Evolutionary conservation across 495 filamentous ascomycete genomes (phyloP).

Genomic region (Hypoxylon cercidicola): DNA sequence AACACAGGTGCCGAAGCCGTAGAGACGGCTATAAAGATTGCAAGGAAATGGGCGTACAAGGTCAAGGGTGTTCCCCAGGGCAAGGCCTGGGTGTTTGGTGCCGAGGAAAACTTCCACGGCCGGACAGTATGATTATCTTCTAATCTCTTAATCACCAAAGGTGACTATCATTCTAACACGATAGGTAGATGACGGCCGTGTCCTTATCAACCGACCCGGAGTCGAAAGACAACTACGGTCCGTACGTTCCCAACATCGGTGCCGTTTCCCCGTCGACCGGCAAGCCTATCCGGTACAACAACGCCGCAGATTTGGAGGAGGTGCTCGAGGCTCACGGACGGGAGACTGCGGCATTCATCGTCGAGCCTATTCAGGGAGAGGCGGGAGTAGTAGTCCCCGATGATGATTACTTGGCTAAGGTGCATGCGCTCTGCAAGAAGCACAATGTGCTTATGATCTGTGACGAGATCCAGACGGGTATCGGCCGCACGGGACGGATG

Average conservation of each 20-base stretch:
- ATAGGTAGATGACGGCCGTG: slow-evolving; percentile 86
- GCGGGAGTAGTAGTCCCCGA: slow-evolving; percentile 96
- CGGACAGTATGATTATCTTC: slow-evolving; percentile 73
- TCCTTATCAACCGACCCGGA: slow-evolving; percentile 95
- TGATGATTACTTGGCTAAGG: slow-evolving; percentile 84
- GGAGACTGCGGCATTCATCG: slow-evolving; percentile 91
- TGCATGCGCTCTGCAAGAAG: slow-evolving; percentile 88
- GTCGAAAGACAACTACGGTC: slow-evolving; percentile 95
- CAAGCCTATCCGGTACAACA: slow-evolving; percentile 84
- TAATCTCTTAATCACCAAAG: no score
- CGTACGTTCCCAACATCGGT: slow-evolving; percentile 89
- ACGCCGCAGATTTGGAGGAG: slow-evolving; percentile 80
- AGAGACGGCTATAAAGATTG: slow-evolving; percentile 97
- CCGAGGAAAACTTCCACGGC: slow-evolving; percentile 94
- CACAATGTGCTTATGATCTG: slow-evolving; percentile 95
- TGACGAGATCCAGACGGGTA: slow-evolving; percentile 98
- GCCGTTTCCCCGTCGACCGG: slow-evolving; percentile 80
- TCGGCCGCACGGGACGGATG: slow-evolving; percentile 92
- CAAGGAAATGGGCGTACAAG: slow-evolving; percentile 99
- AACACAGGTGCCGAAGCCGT: slow-evolving; percentile 99
- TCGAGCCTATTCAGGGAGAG: slow-evolving; percentile 98
- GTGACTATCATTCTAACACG: slow-evolving; percentile 36
- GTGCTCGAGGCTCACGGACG: slow-evolving; percentile 82
- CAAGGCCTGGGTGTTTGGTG: slow-evolving; percentile 85
- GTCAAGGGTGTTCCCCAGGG: slow-evolving; percentile 88